Percentiles rank a stretch among this genome's conserved stretches.
Conservation (phyloP, 2,329 filamentous ascomycete genomes). For the Aureobasidium zeae region DNA sequence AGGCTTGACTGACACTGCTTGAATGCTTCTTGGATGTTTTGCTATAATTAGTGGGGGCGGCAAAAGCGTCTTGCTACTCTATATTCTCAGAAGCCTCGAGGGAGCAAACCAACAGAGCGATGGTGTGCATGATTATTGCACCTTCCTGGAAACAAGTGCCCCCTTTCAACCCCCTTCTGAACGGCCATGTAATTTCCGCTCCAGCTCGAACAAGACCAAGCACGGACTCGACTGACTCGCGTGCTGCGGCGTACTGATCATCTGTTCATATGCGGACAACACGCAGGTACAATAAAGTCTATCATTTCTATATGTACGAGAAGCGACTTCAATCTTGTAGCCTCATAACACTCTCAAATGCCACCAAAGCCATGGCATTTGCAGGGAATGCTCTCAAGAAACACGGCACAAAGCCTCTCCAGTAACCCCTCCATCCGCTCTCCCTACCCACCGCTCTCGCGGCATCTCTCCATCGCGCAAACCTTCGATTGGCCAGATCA, state of each 20-base stretch:
- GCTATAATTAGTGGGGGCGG: no score
- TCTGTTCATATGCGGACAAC: no score
- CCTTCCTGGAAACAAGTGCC: background rate
- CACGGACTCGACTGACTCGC: no score
- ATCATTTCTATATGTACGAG: slow-evolving; percentile 13
- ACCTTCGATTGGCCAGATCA: slow-evolving; percentile 65
- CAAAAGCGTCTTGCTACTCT: no score
- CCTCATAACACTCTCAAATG: slow-evolving; percentile 69
- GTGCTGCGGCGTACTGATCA: no score
- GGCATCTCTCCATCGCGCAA: slow-evolving; percentile 69
- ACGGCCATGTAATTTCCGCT: slow-evolving; percentile 8
- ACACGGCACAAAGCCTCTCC: slow-evolving; percentile 85
- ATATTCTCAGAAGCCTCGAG: background rate
- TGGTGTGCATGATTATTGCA: no score
- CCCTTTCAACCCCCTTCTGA: slow-evolving; percentile 9
- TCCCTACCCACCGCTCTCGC: slow-evolving; percentile 68
- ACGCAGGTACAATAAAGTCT: no score
- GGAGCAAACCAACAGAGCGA: background rate
- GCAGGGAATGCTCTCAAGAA: slow-evolving; percentile 91
- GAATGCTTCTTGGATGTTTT: background rate
- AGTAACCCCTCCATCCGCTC: slow-evolving; percentile 70
- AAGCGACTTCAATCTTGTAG: slow-evolving; percentile 14
- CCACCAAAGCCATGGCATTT: slow-evolving; percentile 86
- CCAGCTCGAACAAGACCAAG: no score
- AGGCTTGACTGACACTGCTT: background rate